Conservation (phyloP, 306 rosid species). For the Begonia masoniana region DNA sequence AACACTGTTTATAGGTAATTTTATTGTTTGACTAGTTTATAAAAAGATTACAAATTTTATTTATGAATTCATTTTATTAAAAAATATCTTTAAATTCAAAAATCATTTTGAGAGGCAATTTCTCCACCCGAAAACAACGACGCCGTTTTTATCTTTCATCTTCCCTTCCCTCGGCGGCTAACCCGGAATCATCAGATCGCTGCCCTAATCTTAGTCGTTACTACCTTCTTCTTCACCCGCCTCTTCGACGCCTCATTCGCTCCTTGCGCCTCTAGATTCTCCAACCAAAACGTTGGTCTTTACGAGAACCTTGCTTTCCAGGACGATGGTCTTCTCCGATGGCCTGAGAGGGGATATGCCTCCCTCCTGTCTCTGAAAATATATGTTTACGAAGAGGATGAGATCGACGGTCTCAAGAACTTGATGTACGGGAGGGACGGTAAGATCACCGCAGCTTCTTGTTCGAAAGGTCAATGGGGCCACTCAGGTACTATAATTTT, state of each 20-base stretch:
- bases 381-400: conserved; percentile 62
- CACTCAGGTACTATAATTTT: conserved; percentile 52
- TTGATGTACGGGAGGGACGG: conserved; percentile 69
- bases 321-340: conserved; percentile 23
- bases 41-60: too few species aligned
- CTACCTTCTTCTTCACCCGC: conserved; percentile 60
- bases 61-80: too few species aligned
- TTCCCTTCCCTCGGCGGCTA: background rate
- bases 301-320: conserved; percentile 1
- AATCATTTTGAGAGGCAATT: background rate
- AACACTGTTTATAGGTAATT: too few species aligned
- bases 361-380: conserved; percentile 52
- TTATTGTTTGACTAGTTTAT: too few species aligned
- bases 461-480: conserved; percentile 96
- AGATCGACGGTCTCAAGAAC: conserved; percentile 54
- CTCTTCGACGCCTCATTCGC: conserved; percentile 29
- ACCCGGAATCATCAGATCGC: conserved; percentile 82
- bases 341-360: conserved; percentile 58
- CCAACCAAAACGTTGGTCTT: too few species aligned
- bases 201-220: conserved; percentile 37
- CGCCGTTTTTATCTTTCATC: background rate
- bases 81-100: too few species aligned
- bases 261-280: conserved; percentile 14
- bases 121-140: background rate
- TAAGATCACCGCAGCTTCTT: conserved; percentile 35